phyloP scores from a whole-genome alignment of 2,329 filamentous ascomycete genomes.

The Neofusicoccum kwambonambiense region DNA sequence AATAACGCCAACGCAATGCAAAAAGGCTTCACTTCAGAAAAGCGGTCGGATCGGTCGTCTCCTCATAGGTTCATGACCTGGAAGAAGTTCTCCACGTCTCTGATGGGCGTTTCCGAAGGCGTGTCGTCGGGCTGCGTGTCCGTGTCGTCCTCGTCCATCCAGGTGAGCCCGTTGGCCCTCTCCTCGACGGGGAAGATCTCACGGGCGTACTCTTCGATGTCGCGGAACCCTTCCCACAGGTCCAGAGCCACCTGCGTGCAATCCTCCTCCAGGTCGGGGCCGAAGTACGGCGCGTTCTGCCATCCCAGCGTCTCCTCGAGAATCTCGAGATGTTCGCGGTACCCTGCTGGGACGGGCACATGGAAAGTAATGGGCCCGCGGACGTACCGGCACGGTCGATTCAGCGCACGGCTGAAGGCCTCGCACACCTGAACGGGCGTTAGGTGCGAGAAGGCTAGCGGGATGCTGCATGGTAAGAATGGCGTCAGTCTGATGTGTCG shows the following conservation, averaged over 20 bases:
- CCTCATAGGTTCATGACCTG: conserved; percentile 19
- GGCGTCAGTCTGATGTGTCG: conserved; percentile 6
- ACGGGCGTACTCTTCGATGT: conserved; percentile 88
- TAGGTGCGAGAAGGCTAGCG: conserved; percentile 86
- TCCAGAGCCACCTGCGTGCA: conserved; percentile 74
- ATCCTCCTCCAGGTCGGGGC: conserved; percentile 56
- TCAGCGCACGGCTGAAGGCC: conserved; percentile 75
- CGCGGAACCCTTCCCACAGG: conserved; percentile 88
- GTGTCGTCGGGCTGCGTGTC: conserved; percentile 14
- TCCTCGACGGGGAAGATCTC: conserved; percentile 96
- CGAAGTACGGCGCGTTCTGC: conserved; percentile 61
- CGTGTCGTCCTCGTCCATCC: conserved; percentile 68
- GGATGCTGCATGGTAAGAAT: conserved; percentile 58
- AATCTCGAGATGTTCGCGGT: conserved; percentile 78
- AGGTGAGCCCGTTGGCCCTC: conserved; percentile 86
- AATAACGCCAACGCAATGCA: conserved; percentile 19
- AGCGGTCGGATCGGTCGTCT: neutral
- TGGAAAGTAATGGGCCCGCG: conserved; percentile 77
- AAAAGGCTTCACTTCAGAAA: conserved; percentile 8
- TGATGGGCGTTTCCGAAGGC: conserved; percentile 7
- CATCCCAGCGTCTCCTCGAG: conserved; percentile 61
- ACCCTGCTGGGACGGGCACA: conserved; percentile 82
- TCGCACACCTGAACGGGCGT: conserved; percentile 79
- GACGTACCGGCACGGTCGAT: conserved; percentile 74
- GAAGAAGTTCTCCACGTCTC: conserved; percentile 18